Evolutionary conservation across 768 basidiomycete species (phyloP).

Genomic region (Lentinus tigrinus): DNA sequence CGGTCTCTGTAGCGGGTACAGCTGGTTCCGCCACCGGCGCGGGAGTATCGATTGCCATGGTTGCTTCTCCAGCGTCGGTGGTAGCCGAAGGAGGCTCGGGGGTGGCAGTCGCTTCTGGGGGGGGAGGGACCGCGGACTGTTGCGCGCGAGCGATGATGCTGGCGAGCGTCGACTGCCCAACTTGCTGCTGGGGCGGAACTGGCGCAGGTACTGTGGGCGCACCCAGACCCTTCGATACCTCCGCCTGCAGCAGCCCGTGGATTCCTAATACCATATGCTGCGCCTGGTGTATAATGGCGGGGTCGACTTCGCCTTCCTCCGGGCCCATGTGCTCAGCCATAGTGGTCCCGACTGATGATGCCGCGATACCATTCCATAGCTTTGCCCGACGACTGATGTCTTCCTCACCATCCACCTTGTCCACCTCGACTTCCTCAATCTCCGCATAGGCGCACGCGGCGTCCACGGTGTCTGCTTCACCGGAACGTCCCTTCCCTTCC

Average conservation of each 20-base stretch:
- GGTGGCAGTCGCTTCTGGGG: not conserved
- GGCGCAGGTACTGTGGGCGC: conserved; percentile 19
- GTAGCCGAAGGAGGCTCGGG: not conserved
- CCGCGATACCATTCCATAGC: conserved; percentile 63
- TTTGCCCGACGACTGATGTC: conserved; percentile 53
- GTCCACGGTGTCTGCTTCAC: conserved; percentile 29
- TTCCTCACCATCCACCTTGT: conserved; percentile 42
- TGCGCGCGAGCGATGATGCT: conserved; percentile 74
- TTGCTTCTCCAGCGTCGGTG: conserved; percentile 9
- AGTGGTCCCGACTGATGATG: conserved; percentile 24
- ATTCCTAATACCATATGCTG: conserved; percentile 54
- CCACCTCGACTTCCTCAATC: conserved; percentile 55
- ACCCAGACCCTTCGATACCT: conserved; percentile 58
- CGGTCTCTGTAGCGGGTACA: conserved; percentile 5
- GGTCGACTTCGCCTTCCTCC: conserved; percentile 65
- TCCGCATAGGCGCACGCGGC: conserved; percentile 52
- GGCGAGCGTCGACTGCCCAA: conserved; percentile 66
- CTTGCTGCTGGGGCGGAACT: conserved; percentile 40
- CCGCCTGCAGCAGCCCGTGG: conserved; percentile 53
- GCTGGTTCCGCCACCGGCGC: conserved; percentile 2
- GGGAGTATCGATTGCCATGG: conserved; percentile 4
- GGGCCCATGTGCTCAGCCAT: conserved; percentile 18
- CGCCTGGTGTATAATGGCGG: conserved; percentile 44
- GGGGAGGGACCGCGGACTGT: conserved; percentile 35
- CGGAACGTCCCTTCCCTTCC: conserved; percentile 31